Base-by-base conservation (phyloP, 805 yeast genomes). In the Zygoascus ofunaensis region DNA sequence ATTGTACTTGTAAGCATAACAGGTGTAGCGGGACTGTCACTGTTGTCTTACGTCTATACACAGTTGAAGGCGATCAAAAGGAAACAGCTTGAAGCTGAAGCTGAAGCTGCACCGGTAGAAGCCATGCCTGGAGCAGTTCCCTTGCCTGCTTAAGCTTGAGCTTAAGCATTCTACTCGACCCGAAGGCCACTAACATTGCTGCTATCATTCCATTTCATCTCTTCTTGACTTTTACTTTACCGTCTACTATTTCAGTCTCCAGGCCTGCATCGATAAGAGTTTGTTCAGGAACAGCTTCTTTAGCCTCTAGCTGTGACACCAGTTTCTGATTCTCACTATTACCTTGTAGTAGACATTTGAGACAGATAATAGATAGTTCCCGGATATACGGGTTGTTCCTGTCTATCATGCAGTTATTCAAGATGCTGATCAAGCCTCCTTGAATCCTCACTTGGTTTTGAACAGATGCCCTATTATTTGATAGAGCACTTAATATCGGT, bases 381-480 rank as follows among this genome's bases (percentile, higher is more conserved):
- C 86, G 57, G 46, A 65, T 54, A 54, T 73, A 90, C 0, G 97
- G 97, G 59, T 92, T 94, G 58, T 84, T 78, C 37, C 79, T 80
- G 60, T 90, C 97, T 42, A 92, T 79, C 34, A 82, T 76, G 64
- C 97, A 89, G 50, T 80, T 82, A 5, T 89, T 82, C 20, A 90
- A 65, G 0, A 89, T 70, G 17, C 85, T 62, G 43, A 79, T 85
- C 12, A 90, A 60, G 0, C 87, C 94, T 38, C 82, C 84, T 0
- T 68, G 52, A 23, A 72, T 73, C 39, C 97, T 66, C 30, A 84
- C 66, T 36, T 63, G 58, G 45, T 89, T 90, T 58, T 90, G 96
- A 4, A 77, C 73, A 4, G 66, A 66, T 37, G 61, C 65, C 38
- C 78, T 72, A 0, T 72, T 65, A 50, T 72, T 72, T 0, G 74